These are phyloP conservation scores for Metahyphopichia silvanorum DNA, from an alignment of 805 yeast species.

Conservation along the genomic window DNA sequence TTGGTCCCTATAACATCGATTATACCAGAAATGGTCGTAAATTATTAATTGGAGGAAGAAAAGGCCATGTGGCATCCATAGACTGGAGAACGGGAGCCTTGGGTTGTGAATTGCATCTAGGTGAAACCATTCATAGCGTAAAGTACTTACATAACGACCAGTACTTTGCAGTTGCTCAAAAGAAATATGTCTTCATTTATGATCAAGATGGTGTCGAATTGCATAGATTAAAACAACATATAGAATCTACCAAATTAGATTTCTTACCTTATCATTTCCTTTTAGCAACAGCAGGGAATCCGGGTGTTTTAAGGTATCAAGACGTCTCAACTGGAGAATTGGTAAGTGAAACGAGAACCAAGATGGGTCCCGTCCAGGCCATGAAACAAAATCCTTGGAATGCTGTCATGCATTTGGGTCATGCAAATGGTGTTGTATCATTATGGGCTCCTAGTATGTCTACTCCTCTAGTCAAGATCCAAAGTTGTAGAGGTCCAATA, in stretches of 20 bases:
- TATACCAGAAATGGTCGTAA: constrained; percentile 87
- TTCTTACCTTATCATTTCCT: constrained; percentile 91
- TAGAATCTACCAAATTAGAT: constrained; percentile 78
- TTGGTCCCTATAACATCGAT: constrained; percentile 83
- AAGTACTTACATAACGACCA: constrained; percentile 90
- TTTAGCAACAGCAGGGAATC: constrained; percentile 82
- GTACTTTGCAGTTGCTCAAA: constrained; percentile 95
- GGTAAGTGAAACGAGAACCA: constrained; percentile 81
- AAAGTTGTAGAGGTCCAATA: constrained; percentile 83
- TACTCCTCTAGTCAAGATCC: constrained; percentile 79
- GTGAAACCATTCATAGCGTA: constrained; percentile 89
- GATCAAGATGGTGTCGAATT: constrained; percentile 89
- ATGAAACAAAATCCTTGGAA: constrained; percentile 94
- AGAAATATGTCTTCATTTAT: constrained; percentile 88
- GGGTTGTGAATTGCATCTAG: constrained; percentile 76
- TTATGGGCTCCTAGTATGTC: constrained; percentile 91
- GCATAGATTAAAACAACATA: constrained; percentile 86
- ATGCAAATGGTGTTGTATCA: constrained; percentile 86
- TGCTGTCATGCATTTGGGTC: constrained; percentile 92
- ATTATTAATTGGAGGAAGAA: constrained; percentile 77
- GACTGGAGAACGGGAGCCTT: constrained; percentile 90
- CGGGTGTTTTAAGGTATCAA: constrained; percentile 87
- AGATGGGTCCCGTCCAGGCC: constrained; percentile 84
- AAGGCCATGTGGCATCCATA: constrained; percentile 94
- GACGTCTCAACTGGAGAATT: constrained; percentile 91